phyloP scores from a whole-genome alignment of 208 protist species.

The Angomonas ambiguus region DNA sequence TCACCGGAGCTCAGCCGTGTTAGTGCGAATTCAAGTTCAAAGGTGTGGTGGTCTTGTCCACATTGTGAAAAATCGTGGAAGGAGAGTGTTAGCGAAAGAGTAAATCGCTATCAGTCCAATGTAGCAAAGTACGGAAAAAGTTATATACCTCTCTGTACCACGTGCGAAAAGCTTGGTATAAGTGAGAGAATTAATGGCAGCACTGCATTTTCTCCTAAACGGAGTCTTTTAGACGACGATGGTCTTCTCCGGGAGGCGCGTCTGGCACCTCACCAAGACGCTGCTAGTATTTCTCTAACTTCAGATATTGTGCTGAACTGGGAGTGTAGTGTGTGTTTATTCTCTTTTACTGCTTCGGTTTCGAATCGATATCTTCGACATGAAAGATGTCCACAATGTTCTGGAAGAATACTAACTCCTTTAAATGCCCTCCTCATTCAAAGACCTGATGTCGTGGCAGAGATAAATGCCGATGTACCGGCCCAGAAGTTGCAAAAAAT shows the following conservation, averaged over 20 bases:
- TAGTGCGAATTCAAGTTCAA: neutral
- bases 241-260: neutral
- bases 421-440: neutral
- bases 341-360: neutral
- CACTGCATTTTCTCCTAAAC: neutral
- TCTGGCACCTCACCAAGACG: neutral
- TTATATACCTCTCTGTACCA: neutral
- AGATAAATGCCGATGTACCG: neutral
- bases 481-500: neutral
- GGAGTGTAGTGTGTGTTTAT: neutral
- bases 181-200: neutral
- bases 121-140: neutral
- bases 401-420: neutral
- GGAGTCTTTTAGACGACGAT: neutral
- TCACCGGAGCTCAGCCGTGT: neutral
- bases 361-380: neutral
- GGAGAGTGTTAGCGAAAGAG: neutral
- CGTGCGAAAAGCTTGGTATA: neutral
- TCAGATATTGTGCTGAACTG: neutral
- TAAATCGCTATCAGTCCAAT: neutral
- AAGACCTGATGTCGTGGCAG: neutral
- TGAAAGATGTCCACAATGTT: neutral
- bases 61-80: neutral
- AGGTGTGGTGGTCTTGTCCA: conserved; percentile 1
- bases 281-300: neutral